These are phyloP conservation scores for Candida sp. DNA, from an alignment of 1,139 yeast genomes.

Conservation along the genomic window DNA sequence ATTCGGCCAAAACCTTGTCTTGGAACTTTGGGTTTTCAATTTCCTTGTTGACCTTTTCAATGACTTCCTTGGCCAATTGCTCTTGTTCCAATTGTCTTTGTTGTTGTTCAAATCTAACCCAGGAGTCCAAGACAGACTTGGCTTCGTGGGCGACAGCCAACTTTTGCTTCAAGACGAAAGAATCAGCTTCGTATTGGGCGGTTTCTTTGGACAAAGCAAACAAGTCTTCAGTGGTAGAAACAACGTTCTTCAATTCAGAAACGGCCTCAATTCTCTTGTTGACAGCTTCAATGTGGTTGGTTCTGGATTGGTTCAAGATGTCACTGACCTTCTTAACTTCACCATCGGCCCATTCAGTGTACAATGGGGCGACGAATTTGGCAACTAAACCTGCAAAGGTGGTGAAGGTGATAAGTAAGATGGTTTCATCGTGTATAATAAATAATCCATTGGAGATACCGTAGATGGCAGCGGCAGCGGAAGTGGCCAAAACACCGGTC, in stretches of 20 bases:
- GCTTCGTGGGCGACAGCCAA: conserved; percentile 91
- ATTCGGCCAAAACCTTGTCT: conserved; percentile 88
- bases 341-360: conserved; percentile 94
- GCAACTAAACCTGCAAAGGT: conserved; percentile 78
- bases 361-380: conserved; percentile 92
- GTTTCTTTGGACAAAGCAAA: conserved; percentile 97
- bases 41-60: conserved; percentile 88
- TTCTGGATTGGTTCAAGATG: conserved; percentile 87
- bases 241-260: conserved; percentile 89
- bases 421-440: conserved; percentile 93
- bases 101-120: conserved; percentile 99
- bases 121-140: conserved; percentile 93
- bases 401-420: conserved; percentile 79
- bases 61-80: conserved; percentile 86
- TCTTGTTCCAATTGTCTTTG: conserved; percentile 97
- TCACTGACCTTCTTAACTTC: conserved; percentile 85
- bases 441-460: conserved; percentile 94
- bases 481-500: conserved; percentile 95
- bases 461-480: conserved; percentile 92
- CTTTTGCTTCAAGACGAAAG: conserved; percentile 91
- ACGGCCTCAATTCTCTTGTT: conserved; percentile 91
- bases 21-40: conserved; percentile 90
- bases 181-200: conserved; percentile 92
- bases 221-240: conserved; percentile 86
- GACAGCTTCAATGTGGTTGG: conserved; percentile 90